Conservation (phyloP, 2,329 filamentous ascomycete species). For the Balansia obtecta region DNA sequence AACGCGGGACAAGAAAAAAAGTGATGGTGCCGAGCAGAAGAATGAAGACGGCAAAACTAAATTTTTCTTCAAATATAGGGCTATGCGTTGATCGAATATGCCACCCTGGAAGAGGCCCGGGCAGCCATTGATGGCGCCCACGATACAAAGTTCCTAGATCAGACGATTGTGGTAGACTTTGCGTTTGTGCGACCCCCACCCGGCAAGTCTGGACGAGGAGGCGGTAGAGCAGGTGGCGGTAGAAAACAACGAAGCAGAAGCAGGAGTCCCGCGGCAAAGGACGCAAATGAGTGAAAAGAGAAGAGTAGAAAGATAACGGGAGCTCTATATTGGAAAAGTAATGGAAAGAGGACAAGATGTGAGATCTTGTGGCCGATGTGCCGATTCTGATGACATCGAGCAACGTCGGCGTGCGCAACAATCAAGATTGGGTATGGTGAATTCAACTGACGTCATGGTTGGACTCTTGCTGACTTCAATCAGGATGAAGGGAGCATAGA, state of each 20-base stretch:
- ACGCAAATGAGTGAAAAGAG: slow-evolving; percentile 17
- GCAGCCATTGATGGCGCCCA: slow-evolving; percentile 76
- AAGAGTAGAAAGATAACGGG: no score
- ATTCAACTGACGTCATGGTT: neutral
- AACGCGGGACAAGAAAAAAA: neutral
- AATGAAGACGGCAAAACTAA: neutral
- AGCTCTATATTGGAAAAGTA: neutral
- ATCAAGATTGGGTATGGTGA: neutral
- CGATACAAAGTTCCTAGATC: slow-evolving; percentile 64
- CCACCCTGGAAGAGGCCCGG: slow-evolving; percentile 64
- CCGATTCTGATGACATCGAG: slow-evolving; percentile 1
- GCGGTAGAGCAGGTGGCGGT: slow-evolving; percentile 19
- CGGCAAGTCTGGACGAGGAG: slow-evolving; percentile 27
- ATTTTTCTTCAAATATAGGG: slow-evolving; percentile 38
- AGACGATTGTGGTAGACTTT: slow-evolving; percentile 72
- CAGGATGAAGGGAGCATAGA: neutral
- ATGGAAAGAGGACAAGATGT: neutral
- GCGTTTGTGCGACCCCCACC: slow-evolving; percentile 74
- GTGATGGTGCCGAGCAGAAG: neutral
- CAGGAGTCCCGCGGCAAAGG: slow-evolving; percentile 31
- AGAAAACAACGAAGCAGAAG: slow-evolving; percentile 36
- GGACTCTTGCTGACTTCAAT: neutral
- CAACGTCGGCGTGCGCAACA: slow-evolving; percentile 7
- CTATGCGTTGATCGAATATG: slow-evolving; percentile 76
- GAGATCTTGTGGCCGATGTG: slow-evolving; percentile 6